These are phyloP conservation scores for Theileria parva DNA, from an alignment of 169 alveolate genomes.

Conservation along the genomic window DNA sequence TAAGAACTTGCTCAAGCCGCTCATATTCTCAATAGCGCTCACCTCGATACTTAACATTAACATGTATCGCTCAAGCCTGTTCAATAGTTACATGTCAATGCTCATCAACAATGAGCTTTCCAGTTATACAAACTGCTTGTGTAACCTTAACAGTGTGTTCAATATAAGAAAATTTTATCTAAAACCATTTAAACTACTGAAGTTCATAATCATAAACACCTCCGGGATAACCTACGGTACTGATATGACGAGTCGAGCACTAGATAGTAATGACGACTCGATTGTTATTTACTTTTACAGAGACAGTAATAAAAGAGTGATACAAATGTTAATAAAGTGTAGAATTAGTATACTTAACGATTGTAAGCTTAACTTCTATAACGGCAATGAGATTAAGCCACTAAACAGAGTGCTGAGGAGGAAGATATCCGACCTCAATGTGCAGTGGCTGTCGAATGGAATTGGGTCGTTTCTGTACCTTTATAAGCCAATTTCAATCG, in stretches of 20 bases:
- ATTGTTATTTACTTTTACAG: slow-evolving; percentile 46
- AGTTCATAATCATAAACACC: slow-evolving; percentile 29
- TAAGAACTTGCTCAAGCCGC: slow-evolving; percentile 39
- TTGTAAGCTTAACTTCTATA: slow-evolving; percentile 49
- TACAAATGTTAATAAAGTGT: slow-evolving; percentile 60
- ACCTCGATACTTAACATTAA: slow-evolving; percentile 12
- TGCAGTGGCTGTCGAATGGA: slow-evolving; percentile 68
- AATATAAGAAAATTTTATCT: slow-evolving; percentile 36
- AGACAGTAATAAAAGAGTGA: slow-evolving; percentile 45
- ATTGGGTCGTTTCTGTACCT: slow-evolving; percentile 57
- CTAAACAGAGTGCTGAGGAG: slow-evolving; percentile 48
- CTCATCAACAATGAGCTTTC: slow-evolving; percentile 29
- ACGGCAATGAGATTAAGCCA: slow-evolving; percentile 37
- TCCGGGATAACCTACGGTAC: neutral
- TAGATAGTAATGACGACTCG: slow-evolving; percentile 51
- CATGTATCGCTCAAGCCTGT: slow-evolving; percentile 19
- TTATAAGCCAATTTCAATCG: slow-evolving; percentile 59
- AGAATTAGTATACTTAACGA: slow-evolving; percentile 49
- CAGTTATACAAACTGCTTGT: slow-evolving; percentile 54
- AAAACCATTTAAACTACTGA: slow-evolving; percentile 38
- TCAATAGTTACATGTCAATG: slow-evolving; percentile 42
- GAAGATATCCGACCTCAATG: slow-evolving; percentile 54
- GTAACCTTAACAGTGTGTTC: slow-evolving; percentile 47
- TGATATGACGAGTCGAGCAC: neutral
- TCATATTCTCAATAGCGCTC: slow-evolving; percentile 54